A percentile compares a stretch with the other conserved stretches of the same genome.
Evolutionary conservation across 2,329 filamentous ascomycete species (phyloP).

Genomic region (Clonostachys sp.): DNA sequence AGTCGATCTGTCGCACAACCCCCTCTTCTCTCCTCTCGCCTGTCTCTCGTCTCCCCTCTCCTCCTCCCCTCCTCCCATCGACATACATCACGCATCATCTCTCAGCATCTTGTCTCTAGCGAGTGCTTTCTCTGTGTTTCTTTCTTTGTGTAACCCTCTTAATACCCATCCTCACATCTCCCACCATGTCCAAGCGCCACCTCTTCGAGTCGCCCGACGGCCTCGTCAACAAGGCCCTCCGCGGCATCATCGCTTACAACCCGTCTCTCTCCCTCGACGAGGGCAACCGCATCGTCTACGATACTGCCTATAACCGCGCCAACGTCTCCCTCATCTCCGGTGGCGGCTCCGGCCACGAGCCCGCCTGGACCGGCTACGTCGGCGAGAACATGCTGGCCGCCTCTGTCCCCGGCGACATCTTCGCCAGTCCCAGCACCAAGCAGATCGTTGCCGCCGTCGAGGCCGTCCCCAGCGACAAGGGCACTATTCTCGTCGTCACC

Average conservation of each 20-base stretch:
- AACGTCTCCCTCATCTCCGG: slow-evolving; percentile 48
- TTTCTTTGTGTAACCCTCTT: slow-evolving; percentile 1
- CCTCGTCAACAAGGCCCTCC: slow-evolving; percentile 45
- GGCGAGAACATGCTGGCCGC: slow-evolving; percentile 57
- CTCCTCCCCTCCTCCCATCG: neutral
- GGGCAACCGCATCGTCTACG: slow-evolving; percentile 45
- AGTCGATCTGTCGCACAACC: too few species aligned
- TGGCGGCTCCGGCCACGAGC: slow-evolving; percentile 56
- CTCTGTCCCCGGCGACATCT: slow-evolving; percentile 57
- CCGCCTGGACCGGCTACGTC: slow-evolving; percentile 61
- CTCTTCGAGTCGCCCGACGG: slow-evolving; percentile 48
- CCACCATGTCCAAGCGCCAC: slow-evolving; percentile 45
- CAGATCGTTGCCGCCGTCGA: slow-evolving; percentile 58
- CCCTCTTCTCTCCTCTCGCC: neutral
- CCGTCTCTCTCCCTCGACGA: slow-evolving; percentile 43
- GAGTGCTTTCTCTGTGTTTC: slow-evolving; percentile 1
- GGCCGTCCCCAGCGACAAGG: slow-evolving; percentile 46
- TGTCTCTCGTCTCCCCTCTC: neutral
- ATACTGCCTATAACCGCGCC: slow-evolving; percentile 34
- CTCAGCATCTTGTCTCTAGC: slow-evolving; percentile 1
- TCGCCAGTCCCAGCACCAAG: slow-evolving; percentile 58
- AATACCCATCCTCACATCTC: slow-evolving; percentile 1
- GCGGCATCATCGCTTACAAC: slow-evolving; percentile 49
- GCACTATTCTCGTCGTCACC: slow-evolving; percentile 56
- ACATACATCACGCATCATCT: neutral